These are phyloP conservation scores for Artemisia tridentata DNA, from an alignment of 129 eudicot species.

Conservation along the genomic window DNA sequence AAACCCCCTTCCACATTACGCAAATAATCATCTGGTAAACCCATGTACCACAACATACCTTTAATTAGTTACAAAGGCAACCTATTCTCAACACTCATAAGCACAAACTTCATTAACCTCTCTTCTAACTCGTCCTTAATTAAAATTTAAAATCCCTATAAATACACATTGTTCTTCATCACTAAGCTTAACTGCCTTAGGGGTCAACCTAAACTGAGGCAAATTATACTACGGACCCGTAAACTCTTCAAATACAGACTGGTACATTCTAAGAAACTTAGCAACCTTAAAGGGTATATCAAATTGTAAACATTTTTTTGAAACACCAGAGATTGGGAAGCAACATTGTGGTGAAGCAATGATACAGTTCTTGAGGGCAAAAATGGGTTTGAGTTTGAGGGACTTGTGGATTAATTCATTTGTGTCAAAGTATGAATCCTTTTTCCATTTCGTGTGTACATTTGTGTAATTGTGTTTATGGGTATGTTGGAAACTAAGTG, in stretches of 20 bases:
- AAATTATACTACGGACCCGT: slow-evolving; percentile 57
- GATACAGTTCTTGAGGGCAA: slow-evolving; percentile 64
- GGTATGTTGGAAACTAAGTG: slow-evolving; percentile 12
- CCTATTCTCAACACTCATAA: too few species aligned
- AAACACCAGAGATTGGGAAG: slow-evolving; percentile 72
- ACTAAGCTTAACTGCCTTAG: slow-evolving; percentile 47
- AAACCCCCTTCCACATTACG: slow-evolving; percentile 36
- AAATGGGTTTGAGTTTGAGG: slow-evolving; percentile 59
- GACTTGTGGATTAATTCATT: slow-evolving; percentile 59
- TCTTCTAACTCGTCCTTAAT: too few species aligned
- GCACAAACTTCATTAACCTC: too few species aligned
- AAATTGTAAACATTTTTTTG: slow-evolving; percentile 56
- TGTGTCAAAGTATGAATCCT: slow-evolving; percentile 61
- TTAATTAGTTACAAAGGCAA: too few species aligned
- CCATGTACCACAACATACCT: too few species aligned
- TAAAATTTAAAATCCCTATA: too few species aligned
- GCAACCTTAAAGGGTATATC: slow-evolving; percentile 65
- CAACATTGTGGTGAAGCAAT: slow-evolving; percentile 50
- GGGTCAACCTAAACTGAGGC: slow-evolving; percentile 82
- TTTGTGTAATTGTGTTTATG: slow-evolving; percentile 45
- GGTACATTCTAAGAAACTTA: slow-evolving; percentile 61
- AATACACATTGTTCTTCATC: slow-evolving; percentile 47
- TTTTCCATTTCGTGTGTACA: slow-evolving; percentile 87
- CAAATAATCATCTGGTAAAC: too few species aligned
- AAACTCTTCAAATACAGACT: slow-evolving; percentile 72